Conservation (phyloP, 2,329 filamentous ascomycete genomes). For the Penicillium sp. region DNA sequence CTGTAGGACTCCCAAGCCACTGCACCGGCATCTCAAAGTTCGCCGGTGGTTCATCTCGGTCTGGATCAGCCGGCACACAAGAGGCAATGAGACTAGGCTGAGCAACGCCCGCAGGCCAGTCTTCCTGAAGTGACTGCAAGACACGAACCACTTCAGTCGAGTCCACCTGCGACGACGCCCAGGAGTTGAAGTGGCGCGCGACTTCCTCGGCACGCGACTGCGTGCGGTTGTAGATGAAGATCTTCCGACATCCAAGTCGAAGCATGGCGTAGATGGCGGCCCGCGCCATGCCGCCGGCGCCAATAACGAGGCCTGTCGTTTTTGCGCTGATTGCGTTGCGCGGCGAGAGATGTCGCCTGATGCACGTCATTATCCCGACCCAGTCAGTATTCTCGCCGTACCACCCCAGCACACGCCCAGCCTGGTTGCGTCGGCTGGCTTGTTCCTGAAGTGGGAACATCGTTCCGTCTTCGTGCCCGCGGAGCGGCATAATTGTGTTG, state of each 20-base stretch:
- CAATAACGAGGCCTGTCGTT: conserved; percentile 54
- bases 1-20: conserved; percentile 70
- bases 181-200: conserved; percentile 65
- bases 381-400: conserved; percentile 47
- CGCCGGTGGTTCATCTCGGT: conserved; percentile 62
- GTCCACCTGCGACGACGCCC: conserved; percentile 39
- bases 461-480: conserved; percentile 33
- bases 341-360: conserved; percentile 42
- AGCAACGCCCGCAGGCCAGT: conserved; percentile 63
- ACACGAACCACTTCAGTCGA: conserved; percentile 47
- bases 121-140: conserved; percentile 55
- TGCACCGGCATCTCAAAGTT: conserved; percentile 66
- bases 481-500: conserved; percentile 45
- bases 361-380: conserved; percentile 42
- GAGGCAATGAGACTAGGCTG: conserved; percentile 72
- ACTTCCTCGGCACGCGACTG: conserved; percentile 63
- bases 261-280: conserved; percentile 76
- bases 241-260: conserved; percentile 71
- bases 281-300: conserved; percentile 71
- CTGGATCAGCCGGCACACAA: conserved; percentile 69
- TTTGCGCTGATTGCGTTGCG: conserved; percentile 53
- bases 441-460: conserved; percentile 39
- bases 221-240: conserved; percentile 72
- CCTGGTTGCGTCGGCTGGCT: conserved; percentile 41
- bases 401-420: conserved; percentile 40